These are phyloP conservation scores for Solanum aculeatissimum DNA, from an alignment of 305 asterid species.

Conservation along the genomic window DNA sequence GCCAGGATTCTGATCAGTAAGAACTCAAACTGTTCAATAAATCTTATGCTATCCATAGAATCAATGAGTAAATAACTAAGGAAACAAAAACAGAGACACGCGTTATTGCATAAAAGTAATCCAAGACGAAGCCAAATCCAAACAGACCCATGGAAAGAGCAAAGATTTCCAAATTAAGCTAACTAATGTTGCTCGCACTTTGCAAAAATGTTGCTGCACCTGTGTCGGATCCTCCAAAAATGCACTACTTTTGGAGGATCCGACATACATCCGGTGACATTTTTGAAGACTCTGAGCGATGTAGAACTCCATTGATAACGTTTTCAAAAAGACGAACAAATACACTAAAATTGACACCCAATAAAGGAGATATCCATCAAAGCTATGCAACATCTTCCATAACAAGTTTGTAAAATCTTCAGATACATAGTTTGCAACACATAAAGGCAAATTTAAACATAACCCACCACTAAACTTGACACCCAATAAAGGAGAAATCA, in stretches of 20 bases:
- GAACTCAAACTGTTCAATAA: background rate
- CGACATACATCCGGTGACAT: no score
- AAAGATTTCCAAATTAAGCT: no score
- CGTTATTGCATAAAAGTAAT: background rate
- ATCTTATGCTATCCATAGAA: background rate
- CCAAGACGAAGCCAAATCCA: background rate
- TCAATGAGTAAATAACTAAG: background rate
- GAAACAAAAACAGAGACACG: background rate
- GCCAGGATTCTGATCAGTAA: constrained; percentile 5
- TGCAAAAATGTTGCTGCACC: no score
- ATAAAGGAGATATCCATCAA: background rate
- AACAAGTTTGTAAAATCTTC: background rate
- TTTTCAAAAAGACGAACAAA: no score
- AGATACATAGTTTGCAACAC: background rate
- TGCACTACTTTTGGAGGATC: no score
- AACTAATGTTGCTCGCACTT: no score
- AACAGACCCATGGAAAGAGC: no score
- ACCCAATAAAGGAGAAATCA: background rate
- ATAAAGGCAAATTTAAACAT: background rate
- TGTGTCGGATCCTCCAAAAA: no score
- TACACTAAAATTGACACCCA: background rate
- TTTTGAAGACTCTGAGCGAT: no score
- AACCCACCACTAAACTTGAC: background rate
- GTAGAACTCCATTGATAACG: no score
- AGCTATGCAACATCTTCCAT: background rate